Percentiles rank a stretch among this genome's conserved stretches.
Conservation (phyloP, 2,329 filamentous ascomycete genomes). For the Penicillium digitatum region DNA sequence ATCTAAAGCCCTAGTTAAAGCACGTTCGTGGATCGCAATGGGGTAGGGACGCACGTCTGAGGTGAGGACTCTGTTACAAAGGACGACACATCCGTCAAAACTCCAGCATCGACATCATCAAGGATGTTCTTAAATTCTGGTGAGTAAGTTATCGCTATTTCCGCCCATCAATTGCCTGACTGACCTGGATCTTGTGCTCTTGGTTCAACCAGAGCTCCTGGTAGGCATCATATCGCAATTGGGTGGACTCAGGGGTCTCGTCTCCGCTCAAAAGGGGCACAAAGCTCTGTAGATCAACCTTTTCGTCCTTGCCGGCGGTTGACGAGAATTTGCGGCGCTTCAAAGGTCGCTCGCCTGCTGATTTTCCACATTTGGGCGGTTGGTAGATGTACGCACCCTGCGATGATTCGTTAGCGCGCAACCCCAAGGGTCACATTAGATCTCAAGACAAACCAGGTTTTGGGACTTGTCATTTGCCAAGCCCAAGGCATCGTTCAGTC, state of each 20-base stretch:
- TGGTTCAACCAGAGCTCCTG: constrained; percentile 40
- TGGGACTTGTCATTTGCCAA: constrained; percentile 29
- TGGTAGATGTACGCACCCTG: constrained; percentile 63
- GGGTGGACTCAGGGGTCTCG: constrained; percentile 32
- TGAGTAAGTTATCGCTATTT: constrained; percentile 7
- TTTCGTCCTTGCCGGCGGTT: constrained; percentile 16
- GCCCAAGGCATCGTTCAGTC: constrained; percentile 22
- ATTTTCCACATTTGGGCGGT: constrained; percentile 44
- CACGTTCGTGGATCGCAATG: background rate
- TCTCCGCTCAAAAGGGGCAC: constrained; percentile 40
- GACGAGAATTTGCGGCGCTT: constrained; percentile 57
- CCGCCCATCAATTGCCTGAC: background rate
- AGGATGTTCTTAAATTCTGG: constrained; percentile 30
- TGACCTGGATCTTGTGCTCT: constrained; percentile 39
- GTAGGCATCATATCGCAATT: constrained; percentile 38
- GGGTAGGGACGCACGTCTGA: constrained; percentile 30
- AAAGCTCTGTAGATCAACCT: constrained; percentile 28
- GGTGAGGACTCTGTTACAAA: constrained; percentile 38
- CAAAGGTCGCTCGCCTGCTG: constrained; percentile 44
- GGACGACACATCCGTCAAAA: constrained; percentile 36
- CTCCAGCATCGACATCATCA: constrained; percentile 39
- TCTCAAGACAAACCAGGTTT: constrained; percentile 24
- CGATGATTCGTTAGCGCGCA: constrained; percentile 19
- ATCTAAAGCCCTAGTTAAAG: constrained; percentile 28
- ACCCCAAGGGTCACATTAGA: background rate